Evolutionary conservation across 2,329 filamentous ascomycete species (phyloP).

Genomic region (Ophiognomonia clavigignenti-juglandacearum): DNA sequence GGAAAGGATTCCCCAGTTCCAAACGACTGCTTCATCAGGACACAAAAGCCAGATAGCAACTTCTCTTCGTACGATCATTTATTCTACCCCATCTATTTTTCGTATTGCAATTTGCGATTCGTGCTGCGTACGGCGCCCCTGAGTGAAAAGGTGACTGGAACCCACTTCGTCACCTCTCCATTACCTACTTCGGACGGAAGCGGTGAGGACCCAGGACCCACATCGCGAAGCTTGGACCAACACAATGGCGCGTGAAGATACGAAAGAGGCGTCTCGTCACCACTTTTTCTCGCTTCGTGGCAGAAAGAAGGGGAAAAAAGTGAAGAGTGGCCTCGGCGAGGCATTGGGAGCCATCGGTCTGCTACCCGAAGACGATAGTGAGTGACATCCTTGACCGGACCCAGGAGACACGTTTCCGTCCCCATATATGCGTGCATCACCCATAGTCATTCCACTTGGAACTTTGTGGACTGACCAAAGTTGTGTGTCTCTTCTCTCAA

Average conservation of each 20-base stretch:
- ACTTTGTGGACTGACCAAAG: conserved; percentile 11
- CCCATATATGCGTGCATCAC: conserved; percentile 15
- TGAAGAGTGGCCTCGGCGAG: conserved; percentile 15
- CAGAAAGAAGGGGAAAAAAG: conserved; percentile 15
- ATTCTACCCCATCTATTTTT: conserved; percentile 9
- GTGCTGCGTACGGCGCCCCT: conserved; percentile 12
- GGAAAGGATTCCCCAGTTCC: conserved; percentile 8
- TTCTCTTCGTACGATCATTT: conserved; percentile 7
- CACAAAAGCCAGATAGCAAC: conserved; percentile 4
- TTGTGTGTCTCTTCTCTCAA: conserved; percentile 9
- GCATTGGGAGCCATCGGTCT: conserved; percentile 15
- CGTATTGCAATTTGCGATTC: conserved; percentile 17
- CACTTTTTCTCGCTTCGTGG: conserved; percentile 17
- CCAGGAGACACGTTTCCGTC: conserved; percentile 14
- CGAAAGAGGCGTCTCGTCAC: conserved; percentile 14
- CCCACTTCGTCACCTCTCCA: conserved; percentile 15
- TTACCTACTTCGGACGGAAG: conserved; percentile 15
- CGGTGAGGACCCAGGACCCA: conserved; percentile 16
- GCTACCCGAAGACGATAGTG: conserved; percentile 15
- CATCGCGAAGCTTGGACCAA: conserved; percentile 12
- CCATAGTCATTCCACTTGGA: conserved; percentile 8
- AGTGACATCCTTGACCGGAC: conserved; percentile 5
- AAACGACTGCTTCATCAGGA: not conserved
- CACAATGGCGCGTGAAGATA: conserved; percentile 13
- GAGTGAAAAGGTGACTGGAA: too few species aligned